Conservation (phyloP, 148 eudicot genomes). For the Cornus florida region DNA sequence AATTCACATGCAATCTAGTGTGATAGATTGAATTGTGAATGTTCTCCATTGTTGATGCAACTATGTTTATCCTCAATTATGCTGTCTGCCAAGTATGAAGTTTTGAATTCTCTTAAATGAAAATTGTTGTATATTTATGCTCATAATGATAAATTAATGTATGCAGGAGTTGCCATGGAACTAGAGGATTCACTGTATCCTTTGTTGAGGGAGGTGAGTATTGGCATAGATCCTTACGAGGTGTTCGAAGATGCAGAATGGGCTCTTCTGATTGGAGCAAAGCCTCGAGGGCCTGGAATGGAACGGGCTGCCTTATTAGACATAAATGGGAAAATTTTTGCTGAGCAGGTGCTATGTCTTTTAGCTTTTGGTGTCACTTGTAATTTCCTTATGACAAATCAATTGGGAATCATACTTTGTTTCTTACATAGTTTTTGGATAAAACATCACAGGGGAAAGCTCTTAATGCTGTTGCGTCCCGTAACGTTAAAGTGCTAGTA, state of each 20-base stretch:
- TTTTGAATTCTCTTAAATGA: not conserved
- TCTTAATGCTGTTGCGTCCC: conserved; percentile 94
- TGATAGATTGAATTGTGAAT: not conserved
- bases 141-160: not conserved
- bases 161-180: conserved; percentile 97
- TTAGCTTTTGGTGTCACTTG: not conserved
- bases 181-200: conserved; percentile 95
- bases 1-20: not conserved
- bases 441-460: conserved; percentile 75
- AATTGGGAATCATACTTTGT: not conserved
- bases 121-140: not conserved
- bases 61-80: not conserved
- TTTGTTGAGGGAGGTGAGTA: conserved; percentile 86
- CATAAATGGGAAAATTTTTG: conserved; percentile 87
- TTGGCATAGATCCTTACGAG: conserved; percentile 90
- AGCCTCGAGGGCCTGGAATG: conserved; percentile 99
- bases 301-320: conserved; percentile 92
- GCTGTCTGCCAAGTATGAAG: not conserved
- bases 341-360: conserved; percentile 64
- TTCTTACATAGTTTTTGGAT: conserved; percentile 8
- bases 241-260: conserved; percentile 93
- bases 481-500: conserved; percentile 79
- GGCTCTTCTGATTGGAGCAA: conserved; percentile 98
- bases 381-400: not conserved
- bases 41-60: not conserved